phyloP scores from a whole-genome alignment of 2,329 filamentous ascomycete species.

The Fusarium verticillioides region DNA sequence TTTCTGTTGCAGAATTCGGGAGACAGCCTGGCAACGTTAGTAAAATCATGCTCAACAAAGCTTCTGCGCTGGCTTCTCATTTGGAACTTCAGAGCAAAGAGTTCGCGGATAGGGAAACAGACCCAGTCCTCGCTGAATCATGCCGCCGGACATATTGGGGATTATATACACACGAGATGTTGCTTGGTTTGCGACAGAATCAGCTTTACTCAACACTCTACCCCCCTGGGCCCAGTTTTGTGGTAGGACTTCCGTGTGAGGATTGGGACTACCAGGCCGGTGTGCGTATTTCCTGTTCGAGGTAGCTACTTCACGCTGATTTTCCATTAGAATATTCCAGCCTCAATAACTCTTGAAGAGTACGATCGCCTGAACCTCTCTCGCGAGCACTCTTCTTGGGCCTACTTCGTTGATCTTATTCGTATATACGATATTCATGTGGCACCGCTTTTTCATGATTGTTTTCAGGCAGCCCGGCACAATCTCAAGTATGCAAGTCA shows the following conservation, averaged over 20 bases:
- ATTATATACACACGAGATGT: slow-evolving; percentile 35
- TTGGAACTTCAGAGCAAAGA: slow-evolving; percentile 35
- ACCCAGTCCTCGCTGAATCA: slow-evolving; percentile 37
- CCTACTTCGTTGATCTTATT: slow-evolving; percentile 35
- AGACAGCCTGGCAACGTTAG: not conserved
- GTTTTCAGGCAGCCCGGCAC: not conserved
- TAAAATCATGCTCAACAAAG: slow-evolving; percentile 10
- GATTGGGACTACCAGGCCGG: slow-evolving; percentile 39
- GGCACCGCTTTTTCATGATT: slow-evolving; percentile 23
- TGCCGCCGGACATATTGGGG: slow-evolving; percentile 43
- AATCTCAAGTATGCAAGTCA: slow-evolving; percentile 28
- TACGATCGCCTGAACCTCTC: slow-evolving; percentile 7
- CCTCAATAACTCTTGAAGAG: slow-evolving; percentile 24
- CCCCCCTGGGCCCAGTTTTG: not conserved
- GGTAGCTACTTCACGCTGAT: not conserved
- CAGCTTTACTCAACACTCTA: slow-evolving; percentile 17
- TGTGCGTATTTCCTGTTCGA: slow-evolving; percentile 12
- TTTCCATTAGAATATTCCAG: slow-evolving; percentile 24
- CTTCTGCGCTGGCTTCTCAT: slow-evolving; percentile 28
- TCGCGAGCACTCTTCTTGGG: slow-evolving; percentile 37
- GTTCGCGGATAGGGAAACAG: slow-evolving; percentile 23
- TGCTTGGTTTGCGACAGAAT: slow-evolving; percentile 30
- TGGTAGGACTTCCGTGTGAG: slow-evolving; percentile 41
- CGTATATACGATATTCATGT: slow-evolving; percentile 35
- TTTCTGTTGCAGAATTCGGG: slow-evolving; percentile 35